These are phyloP conservation scores for Marsdenia floribunda DNA, from an alignment of 257 asterid genomes.

Conservation along the genomic window DNA sequence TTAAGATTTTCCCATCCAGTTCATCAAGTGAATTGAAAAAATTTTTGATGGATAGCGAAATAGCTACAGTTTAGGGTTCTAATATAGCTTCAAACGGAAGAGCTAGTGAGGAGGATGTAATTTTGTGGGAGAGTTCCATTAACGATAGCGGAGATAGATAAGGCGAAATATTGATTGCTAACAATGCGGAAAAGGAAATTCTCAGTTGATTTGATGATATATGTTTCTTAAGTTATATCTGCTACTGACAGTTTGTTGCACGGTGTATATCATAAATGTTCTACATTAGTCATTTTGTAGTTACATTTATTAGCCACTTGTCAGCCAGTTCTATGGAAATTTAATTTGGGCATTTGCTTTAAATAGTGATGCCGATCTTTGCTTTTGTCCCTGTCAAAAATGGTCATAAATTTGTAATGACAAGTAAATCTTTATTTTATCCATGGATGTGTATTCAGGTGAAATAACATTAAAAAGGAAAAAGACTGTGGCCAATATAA, in stretches of 20 bases:
- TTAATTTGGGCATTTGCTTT: neutral
- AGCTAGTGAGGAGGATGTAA: neutral
- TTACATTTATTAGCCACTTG: neutral
- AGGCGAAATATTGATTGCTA: neutral
- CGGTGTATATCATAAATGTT: neutral
- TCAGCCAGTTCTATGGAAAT: neutral
- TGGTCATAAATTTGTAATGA: neutral
- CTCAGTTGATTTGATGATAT: neutral
- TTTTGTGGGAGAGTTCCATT: neutral
- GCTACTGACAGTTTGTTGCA: neutral
- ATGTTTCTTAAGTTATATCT: neutral
- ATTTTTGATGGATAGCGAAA: neutral
- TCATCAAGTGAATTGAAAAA: neutral
- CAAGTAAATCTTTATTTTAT: neutral
- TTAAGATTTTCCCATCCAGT: neutral
- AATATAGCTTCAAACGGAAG: neutral
- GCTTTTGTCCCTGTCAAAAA: neutral
- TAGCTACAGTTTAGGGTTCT: neutral
- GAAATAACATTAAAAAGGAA: neutral
- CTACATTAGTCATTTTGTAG: too few species aligned
- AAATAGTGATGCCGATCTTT: neutral
- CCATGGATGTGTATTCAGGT: too few species aligned
- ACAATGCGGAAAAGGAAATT: neutral
- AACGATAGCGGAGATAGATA: neutral
- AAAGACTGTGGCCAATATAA: neutral